Conservation (phyloP, 257 asterid species). For the Penstemon eatonii region DNA sequence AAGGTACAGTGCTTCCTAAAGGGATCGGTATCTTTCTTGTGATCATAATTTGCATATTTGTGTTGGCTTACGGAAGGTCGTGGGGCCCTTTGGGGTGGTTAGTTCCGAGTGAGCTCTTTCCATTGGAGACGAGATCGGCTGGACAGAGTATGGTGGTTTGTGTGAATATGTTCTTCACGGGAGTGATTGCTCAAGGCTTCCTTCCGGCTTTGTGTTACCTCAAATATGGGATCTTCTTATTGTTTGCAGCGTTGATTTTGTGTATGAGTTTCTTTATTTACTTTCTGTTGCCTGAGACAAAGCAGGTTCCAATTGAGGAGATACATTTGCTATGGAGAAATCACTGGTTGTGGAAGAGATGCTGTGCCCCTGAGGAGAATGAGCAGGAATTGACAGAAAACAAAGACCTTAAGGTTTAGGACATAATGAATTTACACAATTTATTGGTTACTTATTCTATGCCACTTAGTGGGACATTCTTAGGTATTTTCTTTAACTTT, state of each 20-base stretch:
- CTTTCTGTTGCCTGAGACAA: constrained; percentile 65
- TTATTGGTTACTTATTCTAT: no score
- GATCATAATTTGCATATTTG: constrained; percentile 48
- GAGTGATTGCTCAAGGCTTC: constrained; percentile 55
- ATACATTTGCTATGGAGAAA: constrained; percentile 48
- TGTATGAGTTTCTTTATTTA: constrained; percentile 45
- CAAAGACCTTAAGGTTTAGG: no score
- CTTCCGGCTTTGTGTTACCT: constrained; percentile 50
- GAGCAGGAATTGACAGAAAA: neutral
- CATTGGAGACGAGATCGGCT: constrained; percentile 62
- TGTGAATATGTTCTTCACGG: constrained; percentile 67
- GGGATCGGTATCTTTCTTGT: constrained; percentile 37
- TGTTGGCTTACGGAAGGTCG: constrained; percentile 53
- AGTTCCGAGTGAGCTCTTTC: constrained; percentile 63
- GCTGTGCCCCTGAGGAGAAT: constrained; percentile 30
- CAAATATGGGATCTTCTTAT: constrained; percentile 51
- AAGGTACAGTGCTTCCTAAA: constrained; percentile 39
- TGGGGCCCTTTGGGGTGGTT: constrained; percentile 73
- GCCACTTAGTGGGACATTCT: no score
- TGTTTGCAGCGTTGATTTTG: constrained; percentile 46
- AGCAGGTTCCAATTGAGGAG: constrained; percentile 67
- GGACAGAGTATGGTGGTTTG: constrained; percentile 61
- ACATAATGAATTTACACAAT: no score
- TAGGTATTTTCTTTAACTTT: no score
- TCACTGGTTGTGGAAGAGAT: constrained; percentile 60